Evolutionary conservation across 805 yeast species (phyloP), one percentile per base, ranked within the genome.

Genomic region (Saccharomyces eubayanus): DNA sequence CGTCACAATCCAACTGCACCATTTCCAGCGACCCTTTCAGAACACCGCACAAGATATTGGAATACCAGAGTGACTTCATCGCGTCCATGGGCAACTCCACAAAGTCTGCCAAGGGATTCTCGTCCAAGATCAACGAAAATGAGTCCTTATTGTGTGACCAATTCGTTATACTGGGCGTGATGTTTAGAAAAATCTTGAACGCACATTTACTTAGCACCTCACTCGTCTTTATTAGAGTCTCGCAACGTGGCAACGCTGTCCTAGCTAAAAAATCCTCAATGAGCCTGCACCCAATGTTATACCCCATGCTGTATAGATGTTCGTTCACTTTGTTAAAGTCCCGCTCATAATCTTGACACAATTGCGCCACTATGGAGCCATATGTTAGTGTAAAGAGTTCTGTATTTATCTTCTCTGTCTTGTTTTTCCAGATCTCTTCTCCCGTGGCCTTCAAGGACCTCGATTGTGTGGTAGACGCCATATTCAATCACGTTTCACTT

Each of bases 351-450:
- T 94, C 98, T 55, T 84, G 81, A 66, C 96, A 90, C 51, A 94
- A 73, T 64, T 92, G 97, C 12, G 96, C 82, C 49, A 94, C 98
- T 49, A 94, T 82, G 2, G 96, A 84, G 9, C 99, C 99, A 63
- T 94, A 94, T 1, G 97, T 92, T 55, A 94, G 74, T n/a, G 96
- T 89, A 71, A 94, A 89, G 51, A 94, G 77, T 71, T 94, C 99
- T 1, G 96, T 85, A 67, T 91, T 94, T 55, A 92, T 84, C 70
- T 92, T 92, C 62, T 89, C 96, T 46, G 86, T 87, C 60, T 80
- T 80, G 65, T 82, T 85, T 71, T 88, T 89, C 97, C 97, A 92
- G 49, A 90, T 82, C 54, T 91, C 97, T 55, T 92, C 98, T 31
- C 95, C 92, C 20, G 81, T 74, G 16, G 75, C 70, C 56, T 64